Evolutionary conservation across 441 rosid species (phyloP).

Genomic region (Populus hybrid): DNA sequence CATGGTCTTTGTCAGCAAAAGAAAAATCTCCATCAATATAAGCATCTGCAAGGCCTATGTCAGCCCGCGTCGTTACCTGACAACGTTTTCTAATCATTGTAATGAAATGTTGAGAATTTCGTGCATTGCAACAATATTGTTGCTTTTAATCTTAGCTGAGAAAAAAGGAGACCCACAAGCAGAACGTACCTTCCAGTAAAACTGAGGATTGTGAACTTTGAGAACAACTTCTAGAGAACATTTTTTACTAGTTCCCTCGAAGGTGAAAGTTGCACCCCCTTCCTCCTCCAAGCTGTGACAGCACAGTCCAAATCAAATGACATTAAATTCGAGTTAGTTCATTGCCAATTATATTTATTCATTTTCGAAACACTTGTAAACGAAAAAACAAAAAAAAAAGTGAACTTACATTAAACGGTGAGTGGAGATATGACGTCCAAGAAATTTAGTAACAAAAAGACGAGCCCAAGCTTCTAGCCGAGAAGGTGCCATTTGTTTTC

Average conservation of each 20-base stretch:
- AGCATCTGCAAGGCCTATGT: conserved; percentile 89
- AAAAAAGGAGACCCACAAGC: background rate
- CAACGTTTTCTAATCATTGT: background rate
- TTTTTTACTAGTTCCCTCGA: conserved; percentile 41
- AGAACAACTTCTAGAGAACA: conserved; percentile 41
- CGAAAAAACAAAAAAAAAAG: background rate
- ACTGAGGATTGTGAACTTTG: conserved; percentile 69
- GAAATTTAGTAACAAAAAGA: conserved; percentile 65
- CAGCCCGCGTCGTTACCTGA: conserved; percentile 84
- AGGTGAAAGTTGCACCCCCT: conserved; percentile 67
- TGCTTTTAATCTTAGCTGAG: too few species aligned
- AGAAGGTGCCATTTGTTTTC: conserved; percentile 65
- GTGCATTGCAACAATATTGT: too few species aligned
- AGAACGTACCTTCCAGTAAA: conserved; percentile 83
- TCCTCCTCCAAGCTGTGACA: conserved; percentile 67
- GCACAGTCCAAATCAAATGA: too few species aligned
- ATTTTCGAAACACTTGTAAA: background rate
- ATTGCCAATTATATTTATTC: too few species aligned
- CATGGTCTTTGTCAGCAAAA: conserved; percentile 62
- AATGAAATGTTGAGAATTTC: too few species aligned
- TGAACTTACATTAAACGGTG: conserved; percentile 69
- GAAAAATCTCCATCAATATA: conserved; percentile 81
- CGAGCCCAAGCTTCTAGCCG: conserved; percentile 61
- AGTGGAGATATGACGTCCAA: conserved; percentile 51
- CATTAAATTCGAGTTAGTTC: too few species aligned